These are phyloP conservation scores for Arabidopsis suecica DNA, from an alignment of 345 rosid genomes.

Conservation along the genomic window DNA sequence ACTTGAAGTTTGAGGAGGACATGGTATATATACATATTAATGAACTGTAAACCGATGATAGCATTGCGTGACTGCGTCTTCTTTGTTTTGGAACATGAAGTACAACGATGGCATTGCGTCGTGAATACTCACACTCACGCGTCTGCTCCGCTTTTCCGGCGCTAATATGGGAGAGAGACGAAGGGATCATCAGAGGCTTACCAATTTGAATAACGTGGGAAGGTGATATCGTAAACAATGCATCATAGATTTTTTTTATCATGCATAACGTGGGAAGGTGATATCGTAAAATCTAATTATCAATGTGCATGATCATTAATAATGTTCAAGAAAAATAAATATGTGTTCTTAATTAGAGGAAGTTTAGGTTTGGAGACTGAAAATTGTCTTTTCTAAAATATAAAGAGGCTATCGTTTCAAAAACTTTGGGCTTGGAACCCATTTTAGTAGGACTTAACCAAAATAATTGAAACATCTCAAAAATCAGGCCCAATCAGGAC, in stretches of 20 bases:
- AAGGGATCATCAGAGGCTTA: background rate
- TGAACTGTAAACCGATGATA: background rate
- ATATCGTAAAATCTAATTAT: background rate
- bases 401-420: background rate
- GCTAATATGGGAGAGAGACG: background rate
- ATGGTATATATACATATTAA: background rate
- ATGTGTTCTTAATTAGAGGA: too few species aligned
- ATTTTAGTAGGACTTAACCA: background rate
- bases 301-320: constrained; percentile 12
- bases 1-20: background rate
- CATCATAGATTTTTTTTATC: background rate
- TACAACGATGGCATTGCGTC: constrained; percentile 11
- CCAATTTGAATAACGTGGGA: background rate
- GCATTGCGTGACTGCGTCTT: background rate
- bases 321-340: background rate
- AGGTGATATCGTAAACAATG: constrained; percentile 16
- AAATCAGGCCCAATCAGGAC: too few species aligned
- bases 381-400: background rate
- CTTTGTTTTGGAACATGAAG: background rate
- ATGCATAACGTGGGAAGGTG: constrained; percentile 14
- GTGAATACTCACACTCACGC: background rate
- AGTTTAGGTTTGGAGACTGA: background rate
- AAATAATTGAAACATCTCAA: too few species aligned
- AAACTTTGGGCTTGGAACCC: background rate
- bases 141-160: background rate